Base-by-base conservation (phyloP, 257 asterid species). In the Nicotiana sylvestris region DNA sequence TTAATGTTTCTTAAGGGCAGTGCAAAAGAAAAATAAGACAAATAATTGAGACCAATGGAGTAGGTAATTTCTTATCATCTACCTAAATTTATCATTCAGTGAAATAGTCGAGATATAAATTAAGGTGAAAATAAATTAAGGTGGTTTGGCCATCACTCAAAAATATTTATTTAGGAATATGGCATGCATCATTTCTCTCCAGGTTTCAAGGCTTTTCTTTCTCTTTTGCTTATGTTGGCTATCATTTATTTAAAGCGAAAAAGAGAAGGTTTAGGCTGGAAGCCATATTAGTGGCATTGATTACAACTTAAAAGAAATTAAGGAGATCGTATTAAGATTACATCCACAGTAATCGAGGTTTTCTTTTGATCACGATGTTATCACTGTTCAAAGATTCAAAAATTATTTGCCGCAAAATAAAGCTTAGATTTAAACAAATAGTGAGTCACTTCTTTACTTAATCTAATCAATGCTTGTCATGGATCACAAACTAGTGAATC, bases 311-410 rank as follows among this genome's bases (percentile, higher is more conserved):
- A 51, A 82, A 4, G 9, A 46, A 72, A 72, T 72, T 3, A 60
- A 57, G 55, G 80, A 83, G 21, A 85, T 60, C 57, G 13, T 58
- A 82, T 12, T 84, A 62, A 61, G 85, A 81, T 87, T 64, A 78
- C 60, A 69, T 49, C 58, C 83, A 85, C 85, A 57, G 37, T 81
- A 64, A 81, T 81, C 86, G 68, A 81, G 15, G 5, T 70, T 33
- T 29, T 85, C 64, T 43, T 60, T 82, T 65, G 60, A 85, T 84
- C 81, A 87, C 67, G 53, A 69, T 56, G 76, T 77, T 84, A 85
- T 83, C 78, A 87, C 85, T 80, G 79, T 81, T 76, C 86, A 80
- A 87, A 85, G 83, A 82, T 85, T 85, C 88, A 67, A 80, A 72
- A 77, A 66, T 78, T 56, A 39, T 82, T 27, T 46, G 84, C 58